Conservation (phyloP, 1,284 basidiomycete genomes). For the Mrakiaceae sp. region DNA sequence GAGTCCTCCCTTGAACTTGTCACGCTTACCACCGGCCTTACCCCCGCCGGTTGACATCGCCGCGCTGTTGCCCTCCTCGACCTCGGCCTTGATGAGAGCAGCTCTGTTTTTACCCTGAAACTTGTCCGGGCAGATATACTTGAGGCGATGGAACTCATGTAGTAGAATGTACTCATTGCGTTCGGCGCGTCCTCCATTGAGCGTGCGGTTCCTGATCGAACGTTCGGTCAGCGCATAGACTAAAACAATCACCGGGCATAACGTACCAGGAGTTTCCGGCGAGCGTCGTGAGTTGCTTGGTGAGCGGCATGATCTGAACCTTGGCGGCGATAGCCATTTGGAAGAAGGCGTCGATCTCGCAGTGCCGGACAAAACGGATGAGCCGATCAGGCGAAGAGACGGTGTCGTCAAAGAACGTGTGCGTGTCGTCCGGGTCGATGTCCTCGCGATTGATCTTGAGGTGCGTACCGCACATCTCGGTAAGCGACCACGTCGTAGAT, state of each 20-base stretch:
- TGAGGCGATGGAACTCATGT: slow-evolving; percentile 93
- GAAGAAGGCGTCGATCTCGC: slow-evolving; percentile 87
- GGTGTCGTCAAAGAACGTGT: slow-evolving; percentile 77
- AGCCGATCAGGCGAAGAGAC: slow-evolving; percentile 66
- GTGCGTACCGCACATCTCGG: slow-evolving; percentile 89
- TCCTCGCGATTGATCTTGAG: slow-evolving; percentile 76
- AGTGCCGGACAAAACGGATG: slow-evolving; percentile 79
- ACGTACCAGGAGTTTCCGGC: slow-evolving; percentile 93
- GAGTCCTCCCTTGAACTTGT: slow-evolving; percentile 97
- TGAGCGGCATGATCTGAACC: slow-evolving; percentile 80
- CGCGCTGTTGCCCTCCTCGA: slow-evolving; percentile 49
- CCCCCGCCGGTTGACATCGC: slow-evolving; percentile 35
- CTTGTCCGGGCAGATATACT: slow-evolving; percentile 96
- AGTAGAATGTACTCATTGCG: slow-evolving; percentile 98
- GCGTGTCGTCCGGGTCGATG: slow-evolving; percentile 91
- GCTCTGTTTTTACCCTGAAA: slow-evolving; percentile 55
- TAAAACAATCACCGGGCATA: neutral
- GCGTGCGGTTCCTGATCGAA: slow-evolving; percentile 68
- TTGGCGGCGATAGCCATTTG: slow-evolving; percentile 90
- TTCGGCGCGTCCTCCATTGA: slow-evolving; percentile 92
- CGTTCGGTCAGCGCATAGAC: neutral
- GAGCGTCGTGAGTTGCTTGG: slow-evolving; percentile 89
- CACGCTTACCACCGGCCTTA: slow-evolving; percentile 61
- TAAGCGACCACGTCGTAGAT: slow-evolving; percentile 94
- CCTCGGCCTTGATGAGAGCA: slow-evolving; percentile 48